Percentiles rank a stretch among this genome's conserved stretches.
These are phyloP conservation scores for Hibiscus mutabilis DNA, from an alignment of 345 rosid species.

Conservation along the genomic window DNA sequence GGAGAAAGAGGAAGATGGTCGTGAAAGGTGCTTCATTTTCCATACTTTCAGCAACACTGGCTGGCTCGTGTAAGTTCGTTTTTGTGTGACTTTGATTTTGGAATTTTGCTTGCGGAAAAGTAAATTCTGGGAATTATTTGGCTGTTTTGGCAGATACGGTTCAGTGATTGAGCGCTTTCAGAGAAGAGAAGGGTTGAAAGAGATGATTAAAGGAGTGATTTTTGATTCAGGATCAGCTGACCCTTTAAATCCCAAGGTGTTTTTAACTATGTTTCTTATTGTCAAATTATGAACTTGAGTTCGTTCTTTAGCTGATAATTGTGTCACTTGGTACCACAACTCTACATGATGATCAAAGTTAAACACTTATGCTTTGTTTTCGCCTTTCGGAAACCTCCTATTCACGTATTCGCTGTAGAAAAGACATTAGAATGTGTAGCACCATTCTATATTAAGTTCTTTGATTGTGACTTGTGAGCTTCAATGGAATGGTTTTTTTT, in stretches of 20 bases:
- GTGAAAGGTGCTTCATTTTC: constrained; percentile 59
- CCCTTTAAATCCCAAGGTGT: constrained; percentile 63
- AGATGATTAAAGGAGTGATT: constrained; percentile 58
- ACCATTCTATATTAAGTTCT: no score
- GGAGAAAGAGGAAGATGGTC: constrained; percentile 47
- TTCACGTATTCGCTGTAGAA: not conserved
- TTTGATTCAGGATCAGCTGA: constrained; percentile 81
- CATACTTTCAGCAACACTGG: constrained; percentile 93
- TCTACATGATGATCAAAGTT: not conserved
- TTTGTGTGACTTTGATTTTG: not conserved
- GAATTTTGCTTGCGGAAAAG: not conserved
- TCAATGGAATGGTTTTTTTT: not conserved
- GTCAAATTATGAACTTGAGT: not conserved
- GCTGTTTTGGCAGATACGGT: constrained; percentile 48
- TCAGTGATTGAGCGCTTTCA: constrained; percentile 43
- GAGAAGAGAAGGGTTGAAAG: constrained; percentile 38
- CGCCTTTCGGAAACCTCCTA: not conserved
- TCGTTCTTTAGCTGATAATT: not conserved
- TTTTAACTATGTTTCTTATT: not conserved
- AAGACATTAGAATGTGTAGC: not conserved
- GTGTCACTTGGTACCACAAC: no score
- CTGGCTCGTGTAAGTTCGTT: constrained; percentile 67
- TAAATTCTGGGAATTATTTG: not conserved
- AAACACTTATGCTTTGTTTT: not conserved
- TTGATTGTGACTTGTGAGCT: not conserved